Evolutionary conservation across 768 basidiomycete species (phyloP), one percentile per base, ranked within the genome.

Genomic region (Termitomyces sp.): DNA sequence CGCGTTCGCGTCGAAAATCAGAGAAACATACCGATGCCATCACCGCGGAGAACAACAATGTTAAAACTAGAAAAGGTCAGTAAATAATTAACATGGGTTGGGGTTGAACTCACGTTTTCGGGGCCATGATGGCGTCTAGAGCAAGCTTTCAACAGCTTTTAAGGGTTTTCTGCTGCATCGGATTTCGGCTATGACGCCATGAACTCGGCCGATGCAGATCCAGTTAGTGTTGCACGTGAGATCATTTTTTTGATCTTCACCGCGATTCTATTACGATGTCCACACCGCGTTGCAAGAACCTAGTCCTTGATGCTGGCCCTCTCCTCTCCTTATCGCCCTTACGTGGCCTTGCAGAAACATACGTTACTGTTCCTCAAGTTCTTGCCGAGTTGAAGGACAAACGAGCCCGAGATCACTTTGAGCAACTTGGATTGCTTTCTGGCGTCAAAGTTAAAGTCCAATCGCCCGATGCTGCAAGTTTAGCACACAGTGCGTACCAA

Each of bases 271-370:
- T 39, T 2, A 57, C 38, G 28, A 67, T 69, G 66, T 59, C 60
- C 44, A 55, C 48, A 63, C 79, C 79, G 15, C 82, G 80, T 59
- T 92, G 90, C 75, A 89, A 84, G 71, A 86, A 84, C 63, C 84
- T 98, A 15, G 89, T 98, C 7, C 87, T 98, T 53, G 96, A 98
- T 83, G 90, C 96, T 0, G 95, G 94, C 2, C 96, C 96, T 3
- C 79, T 98, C 0, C 86, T 98, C 4, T 93, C 94, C 3, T 79
- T 96, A 2, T 89, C 91, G 0, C 94, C 96, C 0, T 82, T 98
- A 9, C 83, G 93, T n/a, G 94, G 94, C 12, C 77, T 98, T 32
- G 93, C 97, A 20, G 82, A 89, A 65, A 85, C 84, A 38, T 98
- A 91, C 72, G 76, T 92, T 62, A 96, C 95, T 7, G 91, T 92